Percentiles rank a stretch among this genome's conserved stretches.
phyloP scores from a whole-genome alignment of 148 eudicot species.

The Chenopodium album region DNA sequence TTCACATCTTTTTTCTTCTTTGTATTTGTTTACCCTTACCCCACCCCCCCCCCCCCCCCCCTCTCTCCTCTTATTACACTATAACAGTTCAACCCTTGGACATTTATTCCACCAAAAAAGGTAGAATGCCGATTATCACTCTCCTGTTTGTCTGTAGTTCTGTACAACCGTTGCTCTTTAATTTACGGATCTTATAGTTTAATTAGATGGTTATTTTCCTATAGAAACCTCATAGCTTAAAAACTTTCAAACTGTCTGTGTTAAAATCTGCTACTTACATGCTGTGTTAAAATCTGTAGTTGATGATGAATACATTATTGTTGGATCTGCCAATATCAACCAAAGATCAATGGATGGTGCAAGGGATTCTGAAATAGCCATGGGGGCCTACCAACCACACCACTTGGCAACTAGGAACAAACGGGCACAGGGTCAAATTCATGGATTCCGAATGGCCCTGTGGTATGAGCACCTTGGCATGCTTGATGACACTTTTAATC shows the following conservation, averaged over 20 bases:
- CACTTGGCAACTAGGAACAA: slow-evolving; percentile 41
- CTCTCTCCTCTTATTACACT: neutral
- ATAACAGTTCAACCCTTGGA: neutral
- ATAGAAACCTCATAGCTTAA: neutral
- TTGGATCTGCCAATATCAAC: slow-evolving; percentile 87
- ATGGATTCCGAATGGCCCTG: slow-evolving; percentile 77
- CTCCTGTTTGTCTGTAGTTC: neutral
- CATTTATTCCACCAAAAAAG: neutral
- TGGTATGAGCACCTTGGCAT: slow-evolving; percentile 91
- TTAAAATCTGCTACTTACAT: neutral
- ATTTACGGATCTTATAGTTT: neutral
- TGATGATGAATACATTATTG: slow-evolving; percentile 79
- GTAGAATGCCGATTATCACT: neutral
- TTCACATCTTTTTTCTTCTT: slow-evolving; percentile 3
- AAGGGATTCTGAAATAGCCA: slow-evolving; percentile 75
- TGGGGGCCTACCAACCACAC: slow-evolving; percentile 81
- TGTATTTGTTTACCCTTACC: neutral
- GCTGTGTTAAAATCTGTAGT: slow-evolving; percentile 35
- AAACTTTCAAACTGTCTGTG: neutral
- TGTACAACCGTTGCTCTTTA: neutral
- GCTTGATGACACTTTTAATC: slow-evolving; percentile 58
- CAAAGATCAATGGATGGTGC: slow-evolving; percentile 89
- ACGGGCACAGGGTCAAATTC: slow-evolving; percentile 68
- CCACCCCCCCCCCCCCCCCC: neutral
- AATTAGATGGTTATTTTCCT: neutral